Evolutionary conservation across 1,139 yeast genomes (phyloP).

Genomic region (Saccharomycopsis hybrid): DNA sequence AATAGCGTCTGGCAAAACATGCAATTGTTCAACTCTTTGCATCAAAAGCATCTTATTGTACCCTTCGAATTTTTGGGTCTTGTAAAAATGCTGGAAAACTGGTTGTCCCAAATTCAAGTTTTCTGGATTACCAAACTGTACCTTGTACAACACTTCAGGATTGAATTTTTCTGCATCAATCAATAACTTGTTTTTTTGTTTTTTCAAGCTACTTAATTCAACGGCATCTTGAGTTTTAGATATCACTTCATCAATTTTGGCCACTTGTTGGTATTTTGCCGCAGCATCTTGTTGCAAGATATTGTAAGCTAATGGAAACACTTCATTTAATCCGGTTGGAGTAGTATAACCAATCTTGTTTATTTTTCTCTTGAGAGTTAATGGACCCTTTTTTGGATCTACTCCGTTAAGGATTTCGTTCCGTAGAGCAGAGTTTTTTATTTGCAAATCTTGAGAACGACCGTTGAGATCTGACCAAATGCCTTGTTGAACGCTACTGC

Average conservation of each 20-base stretch:
- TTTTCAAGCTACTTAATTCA: not conserved
- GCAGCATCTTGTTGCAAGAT: constrained; percentile 44
- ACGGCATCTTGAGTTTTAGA: not conserved
- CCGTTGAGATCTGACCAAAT: constrained; percentile 17
- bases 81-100: constrained; percentile 64
- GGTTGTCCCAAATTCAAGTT: constrained; percentile 66
- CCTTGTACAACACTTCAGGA: constrained; percentile 78
- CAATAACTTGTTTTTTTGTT: constrained; percentile 29
- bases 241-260: constrained; percentile 8
- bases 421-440: constrained; percentile 21
- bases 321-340: constrained; percentile 64
- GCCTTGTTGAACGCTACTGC: constrained; percentile 9
- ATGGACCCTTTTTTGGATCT: constrained; percentile 38
- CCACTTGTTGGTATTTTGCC: constrained; percentile 24
- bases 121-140: constrained; percentile 37
- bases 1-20: constrained; percentile 87
- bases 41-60: constrained; percentile 63
- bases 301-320: constrained; percentile 63
- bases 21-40: constrained; percentile 85
- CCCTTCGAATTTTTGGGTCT: constrained; percentile 59
- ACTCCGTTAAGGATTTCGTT: constrained; percentile 26
- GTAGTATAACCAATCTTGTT: constrained; percentile 51
- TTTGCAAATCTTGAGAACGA: constrained; percentile 21
- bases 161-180: constrained; percentile 59
- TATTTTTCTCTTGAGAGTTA: constrained; percentile 38